Evolutionary conservation across 2,329 filamentous ascomycete genomes (phyloP).

Genomic region (Phoma sp.): DNA sequence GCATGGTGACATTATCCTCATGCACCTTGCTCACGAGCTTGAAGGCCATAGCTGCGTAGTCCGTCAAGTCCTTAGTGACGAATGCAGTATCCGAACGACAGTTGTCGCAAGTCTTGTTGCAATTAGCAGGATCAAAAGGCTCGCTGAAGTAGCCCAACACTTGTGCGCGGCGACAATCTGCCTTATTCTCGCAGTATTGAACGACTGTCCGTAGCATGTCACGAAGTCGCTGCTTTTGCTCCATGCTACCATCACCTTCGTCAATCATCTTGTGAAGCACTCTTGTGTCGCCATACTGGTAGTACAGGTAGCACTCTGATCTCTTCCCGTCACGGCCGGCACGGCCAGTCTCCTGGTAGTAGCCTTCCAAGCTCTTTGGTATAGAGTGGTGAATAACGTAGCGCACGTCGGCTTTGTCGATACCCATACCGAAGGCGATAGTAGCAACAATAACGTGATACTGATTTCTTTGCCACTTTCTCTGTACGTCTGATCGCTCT

Average conservation of each 20-base stretch:
- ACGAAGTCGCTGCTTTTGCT: conserved; percentile 83
- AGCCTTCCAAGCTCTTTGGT: conserved; percentile 94
- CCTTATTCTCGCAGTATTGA: conserved; percentile 86
- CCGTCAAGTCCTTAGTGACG: conserved; percentile 76
- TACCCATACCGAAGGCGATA: conserved; percentile 99
- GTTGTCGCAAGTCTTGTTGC: conserved; percentile 83
- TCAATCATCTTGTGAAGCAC: conserved; percentile 81
- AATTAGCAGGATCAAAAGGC: conserved; percentile 73
- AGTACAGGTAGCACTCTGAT: conserved; percentile 91
- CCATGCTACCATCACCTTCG: conserved; percentile 73
- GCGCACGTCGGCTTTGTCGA: conserved; percentile 94
- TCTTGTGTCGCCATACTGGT: conserved; percentile 77
- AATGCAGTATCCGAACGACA: conserved; percentile 76
- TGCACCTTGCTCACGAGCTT: conserved; percentile 67
- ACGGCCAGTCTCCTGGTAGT: conserved; percentile 97
- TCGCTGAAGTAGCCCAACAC: conserved; percentile 96
- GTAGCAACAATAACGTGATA: conserved; percentile 94
- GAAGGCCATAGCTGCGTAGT: conserved; percentile 74
- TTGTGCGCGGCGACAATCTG: conserved; percentile 85
- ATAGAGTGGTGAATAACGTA: conserved; percentile 94
- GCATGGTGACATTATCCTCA: conserved; percentile 64
- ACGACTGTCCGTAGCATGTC: conserved; percentile 86
- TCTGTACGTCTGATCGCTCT: conserved; percentile 74
- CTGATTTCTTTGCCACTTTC: conserved; percentile 78
- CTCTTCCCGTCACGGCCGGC: conserved; percentile 88